phyloP scores from a whole-genome alignment of 139 green algal genomes.

The Choricystis sp. region DNA sequence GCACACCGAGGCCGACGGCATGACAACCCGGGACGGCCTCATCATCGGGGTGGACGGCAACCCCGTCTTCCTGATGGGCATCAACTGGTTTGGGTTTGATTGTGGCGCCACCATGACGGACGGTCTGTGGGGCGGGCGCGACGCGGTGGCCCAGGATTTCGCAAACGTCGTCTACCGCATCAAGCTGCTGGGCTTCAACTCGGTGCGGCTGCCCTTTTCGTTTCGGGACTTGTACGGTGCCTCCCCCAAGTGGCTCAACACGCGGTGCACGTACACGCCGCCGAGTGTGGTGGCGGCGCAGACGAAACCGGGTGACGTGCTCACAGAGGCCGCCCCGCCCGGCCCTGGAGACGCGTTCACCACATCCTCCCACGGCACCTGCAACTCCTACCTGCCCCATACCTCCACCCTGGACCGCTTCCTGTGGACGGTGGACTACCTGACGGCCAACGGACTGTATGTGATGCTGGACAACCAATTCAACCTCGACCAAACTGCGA shows the following conservation, averaged over 20 bases:
- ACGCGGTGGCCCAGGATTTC: slow-evolving; percentile 18
- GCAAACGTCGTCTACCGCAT: slow-evolving; percentile 26
- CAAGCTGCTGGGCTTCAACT: slow-evolving; percentile 42
- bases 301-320: too few relatives aligned
- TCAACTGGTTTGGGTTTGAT: slow-evolving; percentile 19
- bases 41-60: slow-evolving; percentile 13
- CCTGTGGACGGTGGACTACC: slow-evolving; percentile 22
- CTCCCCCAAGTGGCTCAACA: neutral
- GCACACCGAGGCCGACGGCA: neutral
- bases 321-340: too few relatives aligned
- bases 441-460: slow-evolving; percentile 26
- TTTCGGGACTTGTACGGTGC: slow-evolving; percentile 9
- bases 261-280: neutral
- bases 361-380: neutral
- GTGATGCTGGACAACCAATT: slow-evolving; percentile 26
- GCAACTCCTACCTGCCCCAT: neutral
- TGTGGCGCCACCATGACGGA: neutral
- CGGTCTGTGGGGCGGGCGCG: slow-evolving; percentile 4
- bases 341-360: too few relatives aligned
- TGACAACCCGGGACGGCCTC: slow-evolving; percentile 6
- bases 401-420: slow-evolving; percentile 23
- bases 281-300: neutral
- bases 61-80: neutral
- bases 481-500: slow-evolving; percentile 1
- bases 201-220: slow-evolving; percentile 31